Percentiles rank a stretch among this genome's conserved stretches.
Conservation (phyloP, 2,329 filamentous ascomycete genomes). For the Madurella fahalii region DNA sequence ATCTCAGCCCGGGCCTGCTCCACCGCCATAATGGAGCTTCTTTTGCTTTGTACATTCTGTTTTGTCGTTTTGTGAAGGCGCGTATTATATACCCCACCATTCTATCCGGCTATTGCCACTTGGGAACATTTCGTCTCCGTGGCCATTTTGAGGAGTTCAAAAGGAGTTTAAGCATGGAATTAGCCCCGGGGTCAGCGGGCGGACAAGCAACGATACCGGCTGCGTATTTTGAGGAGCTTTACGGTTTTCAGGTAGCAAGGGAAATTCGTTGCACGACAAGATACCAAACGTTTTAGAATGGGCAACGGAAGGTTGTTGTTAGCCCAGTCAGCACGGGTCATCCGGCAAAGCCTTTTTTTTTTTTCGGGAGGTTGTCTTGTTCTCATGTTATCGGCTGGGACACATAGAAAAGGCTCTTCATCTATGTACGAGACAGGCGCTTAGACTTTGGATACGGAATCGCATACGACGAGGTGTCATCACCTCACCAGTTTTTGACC, state of each 20-base stretch:
- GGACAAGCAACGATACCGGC: not conserved
- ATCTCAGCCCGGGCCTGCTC: not conserved
- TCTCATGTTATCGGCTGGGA: not conserved
- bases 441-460: not conserved
- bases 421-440: conserved; percentile 15
- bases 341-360: conserved; percentile 7
- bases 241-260: not conserved
- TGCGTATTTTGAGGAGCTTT: conserved; percentile 13
- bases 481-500: not conserved
- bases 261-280: not conserved
- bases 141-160: conserved; percentile 10
- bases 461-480: not conserved
- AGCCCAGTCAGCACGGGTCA: not conserved
- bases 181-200: not conserved
- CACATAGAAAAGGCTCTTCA: conserved; percentile 1
- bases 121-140: not conserved
- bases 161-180: conserved; percentile 8
- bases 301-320: not conserved
- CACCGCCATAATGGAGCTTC: not conserved
- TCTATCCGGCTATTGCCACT: not conserved
- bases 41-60: not conserved
- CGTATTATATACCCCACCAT: conserved; percentile 10
- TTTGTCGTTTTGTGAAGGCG: conserved; percentile 8
- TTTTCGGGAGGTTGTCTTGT: not conserved
- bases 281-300: not conserved